These are phyloP conservation scores for Dactylellina sp. DNA, from an alignment of 2,329 filamentous ascomycete genomes.

Conservation along the genomic window DNA sequence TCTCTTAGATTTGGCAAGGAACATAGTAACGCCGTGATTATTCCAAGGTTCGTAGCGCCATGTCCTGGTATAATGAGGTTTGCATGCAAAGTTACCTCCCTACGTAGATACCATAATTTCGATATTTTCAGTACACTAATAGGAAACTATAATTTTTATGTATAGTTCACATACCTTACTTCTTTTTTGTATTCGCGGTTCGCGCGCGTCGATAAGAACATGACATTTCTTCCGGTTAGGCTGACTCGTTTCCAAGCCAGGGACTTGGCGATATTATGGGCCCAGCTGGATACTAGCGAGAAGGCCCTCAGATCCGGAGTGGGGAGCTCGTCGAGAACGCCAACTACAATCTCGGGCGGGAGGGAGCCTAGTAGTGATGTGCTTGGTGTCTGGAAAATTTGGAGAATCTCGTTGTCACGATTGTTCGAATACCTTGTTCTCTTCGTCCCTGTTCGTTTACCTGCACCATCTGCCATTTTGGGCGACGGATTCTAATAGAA, in stretches of 20 bases:
- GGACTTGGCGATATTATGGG: neutral
- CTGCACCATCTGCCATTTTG: too few species aligned
- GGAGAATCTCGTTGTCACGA: neutral
- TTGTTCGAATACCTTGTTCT: too few species aligned
- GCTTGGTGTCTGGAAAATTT: neutral
- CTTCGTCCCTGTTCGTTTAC: too few species aligned
- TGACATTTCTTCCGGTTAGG: neutral
- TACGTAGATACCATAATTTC: neutral
- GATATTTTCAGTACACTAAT: neutral
- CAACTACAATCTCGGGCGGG: slow-evolving; percentile 1
- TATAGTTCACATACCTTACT: slow-evolving; percentile 23
- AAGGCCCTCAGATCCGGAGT: slow-evolving; percentile 6
- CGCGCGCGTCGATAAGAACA: neutral
- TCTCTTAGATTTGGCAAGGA: slow-evolving; percentile 7
- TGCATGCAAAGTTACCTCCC: slow-evolving; percentile 14
- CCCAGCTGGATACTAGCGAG: slow-evolving; percentile 11
- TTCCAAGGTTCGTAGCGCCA: slow-evolving; percentile 1
- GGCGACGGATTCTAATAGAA: too few species aligned
- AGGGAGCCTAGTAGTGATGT: slow-evolving; percentile 14
- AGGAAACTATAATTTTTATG: too few species aligned
- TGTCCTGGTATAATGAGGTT: neutral
- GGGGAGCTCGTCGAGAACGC: slow-evolving; percentile 8
- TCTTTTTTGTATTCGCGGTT: neutral
- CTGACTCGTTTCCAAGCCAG: neutral
- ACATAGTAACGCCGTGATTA: neutral